A percentile compares a stretch with the other conserved stretches of the same genome.
Evolutionary conservation across 2,329 filamentous ascomycete genomes (phyloP).

Genomic region (Diaporthe nobilis): DNA sequence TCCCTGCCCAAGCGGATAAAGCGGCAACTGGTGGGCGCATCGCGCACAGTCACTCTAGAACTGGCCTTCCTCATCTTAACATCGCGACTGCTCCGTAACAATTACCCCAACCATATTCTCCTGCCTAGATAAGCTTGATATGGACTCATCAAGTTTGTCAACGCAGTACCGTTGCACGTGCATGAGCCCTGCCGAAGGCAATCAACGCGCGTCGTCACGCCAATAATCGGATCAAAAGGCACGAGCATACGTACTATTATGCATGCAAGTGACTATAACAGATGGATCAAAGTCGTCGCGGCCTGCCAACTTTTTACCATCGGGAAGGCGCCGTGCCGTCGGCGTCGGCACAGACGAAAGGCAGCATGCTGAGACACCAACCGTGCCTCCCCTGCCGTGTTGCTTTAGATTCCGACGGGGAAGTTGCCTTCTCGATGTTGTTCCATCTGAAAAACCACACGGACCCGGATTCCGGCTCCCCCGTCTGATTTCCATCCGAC

Average conservation of each 20-base stretch:
- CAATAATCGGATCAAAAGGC: not conserved
- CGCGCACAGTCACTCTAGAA: not conserved
- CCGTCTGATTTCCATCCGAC: conserved; percentile 9
- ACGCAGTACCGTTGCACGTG: not conserved
- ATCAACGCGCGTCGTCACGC: not conserved
- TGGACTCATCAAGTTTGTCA: not conserved
- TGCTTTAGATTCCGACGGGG: conserved; percentile 4
- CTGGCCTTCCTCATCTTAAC: not conserved
- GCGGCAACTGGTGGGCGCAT: not conserved
- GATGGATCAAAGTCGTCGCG: not conserved
- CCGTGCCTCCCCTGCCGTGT: conserved; percentile 6
- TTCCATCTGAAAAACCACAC: conserved; percentile 19
- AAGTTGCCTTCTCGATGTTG: conserved; percentile 10
- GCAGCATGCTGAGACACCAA: conserved; percentile 20
- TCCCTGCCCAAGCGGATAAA: not conserved
- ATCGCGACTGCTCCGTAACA: not conserved
- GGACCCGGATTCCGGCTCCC: not conserved
- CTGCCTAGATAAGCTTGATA: not conserved
- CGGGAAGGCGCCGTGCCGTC: conserved; percentile 24
- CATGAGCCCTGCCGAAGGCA: not conserved
- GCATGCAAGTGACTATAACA: not conserved
- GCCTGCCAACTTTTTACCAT: not conserved
- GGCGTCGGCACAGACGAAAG: not conserved
- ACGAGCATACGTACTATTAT: not conserved
- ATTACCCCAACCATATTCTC: not conserved